These are phyloP conservation scores for Porphyrellus cyaneotinctus DNA, from an alignment of 768 basidiomycete genomes.

Conservation along the genomic window DNA sequence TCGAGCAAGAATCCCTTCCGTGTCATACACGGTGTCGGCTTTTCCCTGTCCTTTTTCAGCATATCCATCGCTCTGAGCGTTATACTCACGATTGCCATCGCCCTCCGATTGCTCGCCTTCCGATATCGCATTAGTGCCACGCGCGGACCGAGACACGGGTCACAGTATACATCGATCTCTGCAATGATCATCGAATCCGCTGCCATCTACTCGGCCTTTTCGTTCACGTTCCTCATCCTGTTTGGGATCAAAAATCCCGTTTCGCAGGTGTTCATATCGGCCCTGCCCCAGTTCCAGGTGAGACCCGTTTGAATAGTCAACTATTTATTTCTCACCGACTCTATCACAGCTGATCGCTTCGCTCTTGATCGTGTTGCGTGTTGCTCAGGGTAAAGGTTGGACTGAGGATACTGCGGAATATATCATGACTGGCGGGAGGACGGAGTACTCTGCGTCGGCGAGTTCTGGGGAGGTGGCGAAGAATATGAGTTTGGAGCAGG, in stretches of 20 bases:
- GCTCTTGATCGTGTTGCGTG: slow-evolving; percentile 8
- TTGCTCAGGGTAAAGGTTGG: slow-evolving; percentile 10
- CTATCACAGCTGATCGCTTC: slow-evolving; percentile 1
- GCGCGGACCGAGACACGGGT: slow-evolving; percentile 23
- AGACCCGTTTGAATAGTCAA: not conserved
- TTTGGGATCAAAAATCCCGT: slow-evolving; percentile 20
- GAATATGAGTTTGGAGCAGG: not conserved
- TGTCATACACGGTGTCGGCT: slow-evolving; percentile 8
- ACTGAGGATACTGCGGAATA: not conserved
- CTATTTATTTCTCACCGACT: not conserved
- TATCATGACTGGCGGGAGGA: not conserved
- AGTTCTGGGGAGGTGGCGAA: not conserved
- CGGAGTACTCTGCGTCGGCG: not conserved
- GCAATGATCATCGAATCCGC: slow-evolving; percentile 37
- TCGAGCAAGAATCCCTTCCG: slow-evolving; percentile 13
- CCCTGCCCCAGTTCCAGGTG: slow-evolving; percentile 30
- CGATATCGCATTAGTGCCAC: slow-evolving; percentile 8
- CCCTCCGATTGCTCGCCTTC: slow-evolving; percentile 22
- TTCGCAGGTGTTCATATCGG: slow-evolving; percentile 29
- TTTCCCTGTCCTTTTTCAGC: slow-evolving; percentile 21
- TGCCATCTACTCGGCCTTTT: slow-evolving; percentile 26
- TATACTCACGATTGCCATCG: slow-evolving; percentile 32
- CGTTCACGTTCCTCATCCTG: slow-evolving; percentile 29
- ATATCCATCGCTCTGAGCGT: slow-evolving; percentile 32
- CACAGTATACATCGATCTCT: slow-evolving; percentile 30